Base-by-base conservation (phyloP, 768 basidiomycete genomes). In the Lactifluus pinguis region DNA sequence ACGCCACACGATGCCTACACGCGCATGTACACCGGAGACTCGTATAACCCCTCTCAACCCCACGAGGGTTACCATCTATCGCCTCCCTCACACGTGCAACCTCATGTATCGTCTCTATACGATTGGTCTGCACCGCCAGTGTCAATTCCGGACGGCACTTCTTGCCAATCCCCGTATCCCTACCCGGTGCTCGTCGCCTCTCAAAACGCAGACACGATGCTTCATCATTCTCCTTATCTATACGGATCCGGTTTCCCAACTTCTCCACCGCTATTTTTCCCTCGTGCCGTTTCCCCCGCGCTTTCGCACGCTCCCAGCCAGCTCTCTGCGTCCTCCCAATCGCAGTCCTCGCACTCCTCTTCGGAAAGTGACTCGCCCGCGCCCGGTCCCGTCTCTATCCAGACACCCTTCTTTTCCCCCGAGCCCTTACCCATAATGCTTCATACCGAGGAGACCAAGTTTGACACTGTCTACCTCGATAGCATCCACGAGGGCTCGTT, bases 281-380 rank as follows among this genome's bases (percentile, higher is more conserved):
- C 53, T 42, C 63, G 63, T 34, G 9, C 49, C 9, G 55, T 42
- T 14, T 65, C 62, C 1, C 64, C 64, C 13, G 64, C 62, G 48
- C 53, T 59, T 13, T 65, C 64, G 2, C 60, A 53, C 45, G 64
- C 64, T 7, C 45, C 56, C 61, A 63, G 61, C 19, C 56, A 62
- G 44, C 53, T 57, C 38, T 64, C 63, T 34, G 50, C 59, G 0
- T 63, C 55, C 13, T 64, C 63, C 13, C 60, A 62, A 19, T 64
- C 63, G n/a, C 32, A 34, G 32, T 34, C 32, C 32, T 34, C 32
- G 32, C 32, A 34, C 2, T 64, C 63, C 17, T 64, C 63, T 0
- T 64, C 63, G 44, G 63, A 52, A 14, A 62, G 63, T 17, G 61
- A 62, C 17, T 62, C 63, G 17, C 63, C 60, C 10, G 55, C 55